Percentiles rank a stretch among this genome's conserved stretches.
phyloP scores from a whole-genome alignment of 345 rosid species.

The Gossypium raimondii region DNA sequence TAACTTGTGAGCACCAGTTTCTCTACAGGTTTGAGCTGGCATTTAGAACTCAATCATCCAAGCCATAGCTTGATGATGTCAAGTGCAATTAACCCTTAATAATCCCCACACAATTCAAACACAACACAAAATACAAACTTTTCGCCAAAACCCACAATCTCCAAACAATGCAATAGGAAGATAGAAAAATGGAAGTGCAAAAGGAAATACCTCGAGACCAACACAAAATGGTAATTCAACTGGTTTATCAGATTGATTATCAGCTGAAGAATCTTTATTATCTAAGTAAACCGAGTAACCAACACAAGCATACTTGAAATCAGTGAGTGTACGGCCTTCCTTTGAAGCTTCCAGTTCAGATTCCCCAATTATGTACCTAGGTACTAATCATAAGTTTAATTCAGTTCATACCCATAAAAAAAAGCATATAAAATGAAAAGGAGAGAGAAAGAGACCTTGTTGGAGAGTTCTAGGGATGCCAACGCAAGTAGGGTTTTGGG shows the following conservation, averaged over 20 bases:
- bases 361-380: slow-evolving; percentile 32
- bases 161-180: not conserved
- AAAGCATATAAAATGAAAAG: too few species aligned
- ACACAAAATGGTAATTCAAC: slow-evolving; percentile 38
- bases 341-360: slow-evolving; percentile 38
- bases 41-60: too few species aligned
- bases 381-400: slow-evolving; percentile 27
- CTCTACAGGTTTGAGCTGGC: too few species aligned
- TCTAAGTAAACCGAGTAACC: slow-evolving; percentile 43
- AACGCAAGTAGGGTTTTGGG: slow-evolving; percentile 37
- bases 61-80: too few species aligned
- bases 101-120: not conserved
- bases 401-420: slow-evolving; percentile 3
- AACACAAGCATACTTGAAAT: slow-evolving; percentile 42
- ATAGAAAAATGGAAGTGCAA: not conserved
- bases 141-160: not conserved
- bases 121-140: not conserved
- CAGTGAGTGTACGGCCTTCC: slow-evolving; percentile 32
- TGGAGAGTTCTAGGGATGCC: slow-evolving; percentile 39
- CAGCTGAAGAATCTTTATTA: slow-evolving; percentile 25
- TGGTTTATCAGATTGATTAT: slow-evolving; percentile 20
- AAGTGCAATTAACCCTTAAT: not conserved
- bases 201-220: slow-evolving; percentile 42
- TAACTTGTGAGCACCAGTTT: too few species aligned
- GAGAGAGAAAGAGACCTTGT: slow-evolving; percentile 28